These are phyloP conservation scores for Cyphellophora europaea DNA, from an alignment of 2,329 filamentous ascomycete genomes.

Conservation along the genomic window DNA sequence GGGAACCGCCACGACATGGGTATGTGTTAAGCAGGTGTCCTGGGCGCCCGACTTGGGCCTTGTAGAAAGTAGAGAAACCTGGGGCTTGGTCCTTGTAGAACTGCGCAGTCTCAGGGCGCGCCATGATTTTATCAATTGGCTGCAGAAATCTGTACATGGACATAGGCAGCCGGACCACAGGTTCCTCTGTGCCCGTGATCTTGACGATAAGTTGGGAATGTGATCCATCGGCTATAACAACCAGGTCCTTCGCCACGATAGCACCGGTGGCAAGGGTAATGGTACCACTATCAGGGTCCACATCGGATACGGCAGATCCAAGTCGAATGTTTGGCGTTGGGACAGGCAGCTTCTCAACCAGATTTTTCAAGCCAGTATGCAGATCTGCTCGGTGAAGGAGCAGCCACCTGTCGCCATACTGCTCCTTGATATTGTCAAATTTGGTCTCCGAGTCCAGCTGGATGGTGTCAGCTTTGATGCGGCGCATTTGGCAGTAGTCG, in stretches of 20 bases:
- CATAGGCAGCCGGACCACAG: slow-evolving; percentile 7
- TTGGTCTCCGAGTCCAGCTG: slow-evolving; percentile 13
- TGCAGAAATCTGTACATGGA: slow-evolving; percentile 13
- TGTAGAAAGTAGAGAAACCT: slow-evolving; percentile 11
- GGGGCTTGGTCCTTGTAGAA: slow-evolving; percentile 9
- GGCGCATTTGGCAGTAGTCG: slow-evolving; percentile 12
- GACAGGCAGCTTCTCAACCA: slow-evolving; percentile 6
- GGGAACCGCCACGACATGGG: slow-evolving; percentile 7
- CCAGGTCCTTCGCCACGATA: slow-evolving; percentile 20
- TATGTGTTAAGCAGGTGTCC: slow-evolving; percentile 12
- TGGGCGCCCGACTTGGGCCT: slow-evolving; percentile 7
- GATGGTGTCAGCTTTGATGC: slow-evolving; percentile 15
- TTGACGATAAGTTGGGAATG: slow-evolving; percentile 9
- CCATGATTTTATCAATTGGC: slow-evolving; percentile 9
- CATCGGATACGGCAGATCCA: slow-evolving; percentile 14
- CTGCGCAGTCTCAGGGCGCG: slow-evolving; percentile 5
- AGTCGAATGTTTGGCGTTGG: slow-evolving; percentile 16
- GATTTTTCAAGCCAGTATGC: slow-evolving; percentile 19
- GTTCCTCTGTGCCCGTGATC: slow-evolving; percentile 5
- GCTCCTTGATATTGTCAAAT: slow-evolving; percentile 10
- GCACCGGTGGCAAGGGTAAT: slow-evolving; percentile 17
- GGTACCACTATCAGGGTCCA: slow-evolving; percentile 17
- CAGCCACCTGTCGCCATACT: slow-evolving; percentile 18
- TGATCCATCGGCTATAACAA: slow-evolving; percentile 24
- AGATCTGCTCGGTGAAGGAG: slow-evolving; percentile 22